Percentiles rank a stretch among this genome's conserved stretches.
These are phyloP conservation scores for Nemania sp. DNA, from an alignment of 2,329 filamentous ascomycete species.

Conservation along the genomic window DNA sequence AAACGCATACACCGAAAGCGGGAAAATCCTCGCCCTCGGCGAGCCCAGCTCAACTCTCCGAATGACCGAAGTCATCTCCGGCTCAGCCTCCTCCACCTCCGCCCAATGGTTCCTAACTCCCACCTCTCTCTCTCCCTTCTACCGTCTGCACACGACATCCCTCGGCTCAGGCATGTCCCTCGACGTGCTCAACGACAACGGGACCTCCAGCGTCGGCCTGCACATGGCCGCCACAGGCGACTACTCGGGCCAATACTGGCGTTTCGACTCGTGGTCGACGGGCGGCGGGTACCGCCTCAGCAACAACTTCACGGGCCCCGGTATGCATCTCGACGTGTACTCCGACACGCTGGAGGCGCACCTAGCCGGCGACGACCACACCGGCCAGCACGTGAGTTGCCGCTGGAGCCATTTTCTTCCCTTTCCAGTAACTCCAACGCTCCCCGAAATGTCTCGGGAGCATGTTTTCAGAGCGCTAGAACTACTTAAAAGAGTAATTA, in stretches of 20 bases:
- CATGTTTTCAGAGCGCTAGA: no score
- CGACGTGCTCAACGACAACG: constrained; percentile 21
- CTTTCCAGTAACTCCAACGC: no score
- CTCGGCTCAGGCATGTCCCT: neutral
- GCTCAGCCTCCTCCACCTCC: neutral
- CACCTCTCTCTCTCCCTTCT: neutral
- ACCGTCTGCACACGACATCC: constrained; percentile 6
- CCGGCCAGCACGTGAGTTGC: constrained; percentile 16
- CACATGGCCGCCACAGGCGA: constrained; percentile 12
- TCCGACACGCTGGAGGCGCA: neutral
- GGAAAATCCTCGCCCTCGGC: neutral
- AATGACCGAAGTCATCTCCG: neutral
- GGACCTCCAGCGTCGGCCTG: neutral
- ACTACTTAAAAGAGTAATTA: no score
- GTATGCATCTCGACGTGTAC: constrained; percentile 8
- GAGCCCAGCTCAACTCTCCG: neutral
- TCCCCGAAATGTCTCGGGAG: no score
- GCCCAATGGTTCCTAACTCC: constrained; percentile 11
- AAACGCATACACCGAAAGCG: neutral
- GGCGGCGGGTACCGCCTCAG: constrained; percentile 11
- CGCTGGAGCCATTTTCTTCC: no score
- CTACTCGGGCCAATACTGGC: constrained; percentile 14
- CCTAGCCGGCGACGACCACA: neutral
- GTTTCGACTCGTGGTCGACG: neutral
- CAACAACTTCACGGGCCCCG: constrained; percentile 13